phyloP scores from a whole-genome alignment of 495 filamentous ascomycete species.

The Glarea lozoyensis region DNA sequence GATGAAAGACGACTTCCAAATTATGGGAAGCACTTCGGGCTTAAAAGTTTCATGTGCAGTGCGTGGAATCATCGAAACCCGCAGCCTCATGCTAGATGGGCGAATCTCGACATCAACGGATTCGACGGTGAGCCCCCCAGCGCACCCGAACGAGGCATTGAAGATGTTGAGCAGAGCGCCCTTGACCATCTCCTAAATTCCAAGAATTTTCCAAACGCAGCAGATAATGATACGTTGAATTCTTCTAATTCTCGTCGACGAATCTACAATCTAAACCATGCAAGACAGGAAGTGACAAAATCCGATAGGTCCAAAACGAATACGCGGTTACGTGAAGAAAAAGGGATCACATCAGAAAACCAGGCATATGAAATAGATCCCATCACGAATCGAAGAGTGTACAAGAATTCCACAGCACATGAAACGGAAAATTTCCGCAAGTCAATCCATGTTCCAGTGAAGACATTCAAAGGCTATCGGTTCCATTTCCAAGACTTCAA shows the following conservation, averaged over 20 bases:
- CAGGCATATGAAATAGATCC: conserved; percentile 48
- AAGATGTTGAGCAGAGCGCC: conserved; percentile 13
- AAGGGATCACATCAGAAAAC: not conserved
- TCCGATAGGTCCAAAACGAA: too few relatives aligned
- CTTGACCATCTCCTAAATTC: conserved; percentile 9
- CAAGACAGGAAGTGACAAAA: too few relatives aligned
- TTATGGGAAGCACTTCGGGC: conserved; percentile 14
- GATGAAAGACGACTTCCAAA: conserved; percentile 21
- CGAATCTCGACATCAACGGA: conserved; percentile 12
- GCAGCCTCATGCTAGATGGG: conserved; percentile 10
- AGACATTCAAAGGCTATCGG: conserved; percentile 28
- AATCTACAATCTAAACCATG: too few relatives aligned
- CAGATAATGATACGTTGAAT: too few relatives aligned
- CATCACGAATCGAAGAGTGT: conserved; percentile 52
- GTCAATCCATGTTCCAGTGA: conserved; percentile 23
- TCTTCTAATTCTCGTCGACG: too few relatives aligned
- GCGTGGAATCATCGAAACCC: conserved; percentile 23
- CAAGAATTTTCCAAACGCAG: too few relatives aligned
- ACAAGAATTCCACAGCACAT: conserved; percentile 12
- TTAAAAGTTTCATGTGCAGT: conserved; percentile 27
- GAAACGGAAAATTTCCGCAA: conserved; percentile 5
- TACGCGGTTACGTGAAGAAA: not conserved
- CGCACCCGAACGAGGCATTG: too few relatives aligned
- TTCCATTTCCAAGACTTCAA: conserved; percentile 27
- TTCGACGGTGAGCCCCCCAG: not conserved